Evolutionary conservation across 768 basidiomycete genomes (phyloP).

Genomic region (Tulasnella sp.): DNA sequence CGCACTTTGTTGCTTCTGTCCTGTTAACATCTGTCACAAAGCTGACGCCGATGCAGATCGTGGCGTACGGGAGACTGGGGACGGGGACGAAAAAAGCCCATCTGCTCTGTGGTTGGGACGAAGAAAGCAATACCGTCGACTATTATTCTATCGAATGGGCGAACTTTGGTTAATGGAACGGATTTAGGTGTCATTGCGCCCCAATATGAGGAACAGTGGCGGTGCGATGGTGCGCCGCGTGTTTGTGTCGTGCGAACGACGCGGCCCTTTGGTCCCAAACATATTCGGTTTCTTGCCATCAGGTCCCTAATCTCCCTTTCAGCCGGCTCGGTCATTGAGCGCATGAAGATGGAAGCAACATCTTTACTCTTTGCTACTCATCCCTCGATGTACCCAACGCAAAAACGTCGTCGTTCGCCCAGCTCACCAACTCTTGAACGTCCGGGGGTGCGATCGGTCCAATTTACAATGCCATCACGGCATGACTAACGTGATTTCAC

Average conservation of each 20-base stretch:
- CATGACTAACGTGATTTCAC: neutral
- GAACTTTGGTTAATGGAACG: slow-evolving; percentile 57
- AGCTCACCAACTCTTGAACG: slow-evolving; percentile 8
- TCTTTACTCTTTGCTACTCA: neutral
- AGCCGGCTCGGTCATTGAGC: too few species aligned
- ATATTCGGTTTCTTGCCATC: too few species aligned
- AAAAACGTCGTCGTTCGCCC: slow-evolving; percentile 8
- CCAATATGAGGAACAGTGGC: too few species aligned
- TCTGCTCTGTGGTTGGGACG: slow-evolving; percentile 80
- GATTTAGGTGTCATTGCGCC: too few species aligned
- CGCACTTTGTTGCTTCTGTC: slow-evolving; percentile 84
- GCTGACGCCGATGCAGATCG: slow-evolving; percentile 82
- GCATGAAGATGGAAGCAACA: neutral
- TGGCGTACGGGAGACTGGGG: slow-evolving; percentile 88
- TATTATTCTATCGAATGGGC: slow-evolving; percentile 86
- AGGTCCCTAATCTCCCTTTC: too few species aligned
- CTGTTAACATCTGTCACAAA: slow-evolving; percentile 45
- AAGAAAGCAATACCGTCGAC: slow-evolving; percentile 47
- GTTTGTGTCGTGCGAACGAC: slow-evolving; percentile 2
- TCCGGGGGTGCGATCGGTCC: neutral
- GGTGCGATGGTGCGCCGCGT: neutral
- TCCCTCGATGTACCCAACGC: neutral
- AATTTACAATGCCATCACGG: neutral
- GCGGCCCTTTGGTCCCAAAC: neutral
- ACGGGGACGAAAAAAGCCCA: slow-evolving; percentile 97